Evolutionary conservation across 306 rosid species (phyloP).

Genomic region (Pterocarpus macrocarpus): DNA sequence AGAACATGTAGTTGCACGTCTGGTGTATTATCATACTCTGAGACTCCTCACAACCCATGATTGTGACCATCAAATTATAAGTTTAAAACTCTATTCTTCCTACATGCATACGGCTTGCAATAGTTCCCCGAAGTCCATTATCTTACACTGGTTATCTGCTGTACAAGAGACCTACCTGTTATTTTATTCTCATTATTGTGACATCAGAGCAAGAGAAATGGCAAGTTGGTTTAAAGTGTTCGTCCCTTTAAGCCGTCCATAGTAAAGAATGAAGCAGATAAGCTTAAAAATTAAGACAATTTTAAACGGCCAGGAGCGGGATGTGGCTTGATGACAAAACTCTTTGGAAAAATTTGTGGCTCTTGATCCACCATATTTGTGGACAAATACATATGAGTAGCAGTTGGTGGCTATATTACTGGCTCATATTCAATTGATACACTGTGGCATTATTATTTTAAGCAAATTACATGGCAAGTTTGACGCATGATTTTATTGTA

Average conservation of each 20-base stretch:
- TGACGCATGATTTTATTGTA: not conserved
- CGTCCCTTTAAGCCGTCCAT: constrained; percentile 37
- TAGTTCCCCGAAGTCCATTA: not conserved
- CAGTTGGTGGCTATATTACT: constrained; percentile 25
- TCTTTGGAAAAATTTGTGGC: constrained; percentile 37
- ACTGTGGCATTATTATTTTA: not conserved
- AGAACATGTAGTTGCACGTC: too few relatives aligned
- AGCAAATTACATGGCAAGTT: constrained; percentile 21
- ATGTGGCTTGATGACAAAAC: constrained; percentile 31
- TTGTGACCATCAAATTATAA: not conserved
- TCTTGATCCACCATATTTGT: constrained; percentile 41
- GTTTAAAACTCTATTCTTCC: not conserved
- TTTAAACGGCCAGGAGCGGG: not conserved
- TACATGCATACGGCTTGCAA: not conserved
- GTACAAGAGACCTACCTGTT: not conserved
- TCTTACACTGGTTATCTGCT: not conserved
- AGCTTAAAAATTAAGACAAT: constrained; percentile 28
- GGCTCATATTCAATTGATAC: constrained; percentile 36
- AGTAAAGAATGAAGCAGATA: constrained; percentile 37
- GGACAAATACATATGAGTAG: constrained; percentile 42
- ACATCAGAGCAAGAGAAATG: constrained; percentile 28
- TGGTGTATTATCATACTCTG: too few relatives aligned
- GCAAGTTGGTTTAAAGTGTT: constrained; percentile 19
- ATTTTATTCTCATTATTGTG: not conserved
- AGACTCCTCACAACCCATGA: not conserved